Evolutionary conservation across 495 filamentous ascomycete genomes (phyloP).

Genomic region (Aspergillus sclerotioniger): DNA sequence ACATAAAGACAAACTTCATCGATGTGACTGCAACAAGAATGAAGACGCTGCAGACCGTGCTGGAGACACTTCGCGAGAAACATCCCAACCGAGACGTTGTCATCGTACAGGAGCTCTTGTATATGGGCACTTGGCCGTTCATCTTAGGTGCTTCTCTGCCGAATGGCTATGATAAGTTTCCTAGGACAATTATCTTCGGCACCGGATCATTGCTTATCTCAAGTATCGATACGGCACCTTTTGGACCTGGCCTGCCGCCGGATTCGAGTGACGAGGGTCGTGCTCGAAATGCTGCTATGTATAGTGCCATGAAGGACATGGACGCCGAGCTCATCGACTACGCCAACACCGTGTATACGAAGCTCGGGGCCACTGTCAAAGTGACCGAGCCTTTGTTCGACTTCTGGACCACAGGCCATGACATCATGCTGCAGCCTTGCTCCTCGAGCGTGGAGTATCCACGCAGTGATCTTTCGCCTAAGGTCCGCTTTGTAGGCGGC

Average conservation of each 20-base stretch:
- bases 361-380: neutral
- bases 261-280: constrained; percentile 6
- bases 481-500: constrained; percentile 6
- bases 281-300: constrained; percentile 5
- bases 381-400: neutral
- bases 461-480: constrained; percentile 6
- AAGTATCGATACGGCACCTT: constrained; percentile 6
- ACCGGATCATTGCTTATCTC: neutral
- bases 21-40: neutral
- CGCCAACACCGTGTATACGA: neutral
- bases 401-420: neutral
- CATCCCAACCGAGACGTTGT: constrained; percentile 3
- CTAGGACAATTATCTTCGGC: neutral
- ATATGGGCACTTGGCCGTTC: neutral
- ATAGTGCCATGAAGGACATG: neutral
- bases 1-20: constrained; percentile 2
- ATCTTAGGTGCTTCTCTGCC: constrained; percentile 4
- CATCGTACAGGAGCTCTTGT: constrained; percentile 1
- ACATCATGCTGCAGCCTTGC: constrained; percentile 5
- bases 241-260: constrained; percentile 4
- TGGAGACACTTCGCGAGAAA: neutral
- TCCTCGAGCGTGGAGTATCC: constrained; percentile 11
- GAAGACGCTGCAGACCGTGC: neutral
- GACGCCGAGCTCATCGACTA: neutral
- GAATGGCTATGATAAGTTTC: constrained; percentile 3